Evolutionary conservation across 169 alveolate species (phyloP).

Genomic region (Eimeria acervulina): DNA sequence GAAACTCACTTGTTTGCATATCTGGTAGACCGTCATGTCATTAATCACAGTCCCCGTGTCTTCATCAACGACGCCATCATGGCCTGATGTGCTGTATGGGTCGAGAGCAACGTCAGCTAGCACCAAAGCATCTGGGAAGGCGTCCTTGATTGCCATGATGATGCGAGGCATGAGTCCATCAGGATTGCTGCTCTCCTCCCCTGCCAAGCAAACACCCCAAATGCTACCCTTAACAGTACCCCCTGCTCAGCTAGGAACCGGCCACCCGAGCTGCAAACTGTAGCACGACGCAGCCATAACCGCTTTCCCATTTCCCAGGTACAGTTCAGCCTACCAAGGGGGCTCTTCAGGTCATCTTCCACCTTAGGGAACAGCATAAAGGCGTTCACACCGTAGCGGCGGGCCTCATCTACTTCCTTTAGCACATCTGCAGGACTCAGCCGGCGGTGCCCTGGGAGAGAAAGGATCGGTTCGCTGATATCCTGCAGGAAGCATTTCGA

Average conservation of each 20-base stretch:
- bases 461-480: slow-evolving; percentile 82
- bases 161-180: slow-evolving; percentile 85
- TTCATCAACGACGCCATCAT: slow-evolving; percentile 88
- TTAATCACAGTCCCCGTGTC: slow-evolving; percentile 85
- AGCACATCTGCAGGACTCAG: slow-evolving; percentile 84
- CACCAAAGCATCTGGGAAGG: slow-evolving; percentile 85
- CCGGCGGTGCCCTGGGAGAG: slow-evolving; percentile 85
- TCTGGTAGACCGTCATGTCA: slow-evolving; percentile 86
- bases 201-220: slow-evolving; percentile 50
- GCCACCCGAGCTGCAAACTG: background rate
- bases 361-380: slow-evolving; percentile 88
- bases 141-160: slow-evolving; percentile 85
- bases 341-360: slow-evolving; percentile 83
- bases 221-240: background rate
- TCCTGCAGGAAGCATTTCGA: slow-evolving; percentile 74
- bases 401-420: slow-evolving; percentile 87
- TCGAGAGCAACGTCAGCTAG: slow-evolving; percentile 88
- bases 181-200: slow-evolving; percentile 87
- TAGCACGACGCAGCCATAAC: background rate
- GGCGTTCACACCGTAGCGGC: slow-evolving; percentile 85
- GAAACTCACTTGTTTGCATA: slow-evolving; percentile 85
- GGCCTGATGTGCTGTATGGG: slow-evolving; percentile 88
- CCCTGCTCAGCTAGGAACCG: background rate
- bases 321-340: slow-evolving; percentile 78
- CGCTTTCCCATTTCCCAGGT: background rate